Conservation (phyloP, 768 basidiomycete species). For the Pilatotrama ljubarskyi region DNA sequence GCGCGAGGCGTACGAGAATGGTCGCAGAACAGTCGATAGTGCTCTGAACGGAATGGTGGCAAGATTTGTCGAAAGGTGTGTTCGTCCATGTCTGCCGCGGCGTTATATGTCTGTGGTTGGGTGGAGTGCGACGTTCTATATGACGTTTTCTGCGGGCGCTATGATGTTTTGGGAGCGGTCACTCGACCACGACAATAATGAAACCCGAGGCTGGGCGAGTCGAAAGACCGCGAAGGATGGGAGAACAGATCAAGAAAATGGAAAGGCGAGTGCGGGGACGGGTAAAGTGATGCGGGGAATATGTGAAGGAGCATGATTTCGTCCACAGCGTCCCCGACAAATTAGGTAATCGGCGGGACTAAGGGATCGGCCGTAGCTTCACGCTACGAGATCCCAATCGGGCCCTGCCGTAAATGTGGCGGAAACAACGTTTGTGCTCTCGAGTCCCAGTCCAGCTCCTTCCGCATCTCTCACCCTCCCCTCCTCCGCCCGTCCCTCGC, state of each 20-base stretch:
- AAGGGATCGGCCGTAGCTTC: slow-evolving; percentile 23
- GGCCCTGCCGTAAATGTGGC: slow-evolving; percentile 30
- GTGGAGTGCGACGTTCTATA: background rate
- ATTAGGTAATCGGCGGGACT: slow-evolving; percentile 18
- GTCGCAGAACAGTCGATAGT: background rate
- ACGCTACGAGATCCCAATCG: slow-evolving; percentile 33
- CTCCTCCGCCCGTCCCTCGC: slow-evolving; percentile 11
- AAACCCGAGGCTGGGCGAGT: too few relatives aligned
- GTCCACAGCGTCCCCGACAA: background rate
- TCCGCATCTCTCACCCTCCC: slow-evolving; percentile 12
- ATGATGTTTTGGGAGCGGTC: background rate
- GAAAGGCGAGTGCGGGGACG: background rate
- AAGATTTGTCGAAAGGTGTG: background rate
- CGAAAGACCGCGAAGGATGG: background rate
- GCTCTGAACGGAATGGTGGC: background rate
- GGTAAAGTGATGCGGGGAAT: slow-evolving; percentile 2
- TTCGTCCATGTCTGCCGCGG: background rate
- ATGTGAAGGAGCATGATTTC: background rate
- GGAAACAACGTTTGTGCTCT: slow-evolving; percentile 26
- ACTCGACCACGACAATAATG: background rate
- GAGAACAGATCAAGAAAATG: background rate
- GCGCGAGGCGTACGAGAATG: background rate
- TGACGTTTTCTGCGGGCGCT: background rate
- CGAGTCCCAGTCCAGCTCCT: slow-evolving; percentile 10
- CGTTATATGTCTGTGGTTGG: background rate